Conservation (phyloP, 2,329 filamentous ascomycete species). For the Talaromyces sp. region DNA sequence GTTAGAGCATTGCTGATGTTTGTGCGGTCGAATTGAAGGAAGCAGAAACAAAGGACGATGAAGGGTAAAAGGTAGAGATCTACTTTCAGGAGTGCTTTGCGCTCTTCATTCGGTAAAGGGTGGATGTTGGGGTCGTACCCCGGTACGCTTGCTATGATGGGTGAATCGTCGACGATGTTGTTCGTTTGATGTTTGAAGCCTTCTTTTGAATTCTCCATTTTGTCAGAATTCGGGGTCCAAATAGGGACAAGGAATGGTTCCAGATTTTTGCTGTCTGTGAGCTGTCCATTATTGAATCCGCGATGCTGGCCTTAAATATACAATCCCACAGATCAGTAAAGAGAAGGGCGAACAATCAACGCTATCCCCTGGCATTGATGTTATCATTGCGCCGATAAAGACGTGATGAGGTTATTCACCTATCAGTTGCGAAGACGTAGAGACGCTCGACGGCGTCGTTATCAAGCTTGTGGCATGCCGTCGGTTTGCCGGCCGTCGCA, state of each 20-base stretch:
- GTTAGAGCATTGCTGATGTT: conserved; percentile 26
- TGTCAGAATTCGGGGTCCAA: background rate
- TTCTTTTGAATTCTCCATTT: background rate
- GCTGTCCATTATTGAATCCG: background rate
- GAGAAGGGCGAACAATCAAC: no score
- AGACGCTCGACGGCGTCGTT: conserved; percentile 1
- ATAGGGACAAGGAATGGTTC: background rate
- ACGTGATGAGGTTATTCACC: conserved; percentile 14
- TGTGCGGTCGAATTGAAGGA: conserved; percentile 25
- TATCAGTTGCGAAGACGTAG: conserved; percentile 4
- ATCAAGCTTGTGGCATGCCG: conserved; percentile 20
- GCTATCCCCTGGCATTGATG: conserved; percentile 7
- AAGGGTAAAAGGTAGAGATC: conserved; percentile 20
- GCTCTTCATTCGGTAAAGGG: background rate
- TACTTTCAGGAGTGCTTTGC: conserved; percentile 4
- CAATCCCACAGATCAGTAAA: background rate
- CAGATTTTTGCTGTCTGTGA: background rate
- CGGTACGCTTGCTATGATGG: background rate
- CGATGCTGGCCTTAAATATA: background rate
- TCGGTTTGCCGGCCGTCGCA: conserved; percentile 15
- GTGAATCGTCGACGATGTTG: background rate
- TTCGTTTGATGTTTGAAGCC: background rate
- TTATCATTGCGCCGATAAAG: conserved; percentile 19
- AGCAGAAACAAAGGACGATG: conserved; percentile 22
- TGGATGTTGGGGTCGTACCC: conserved; percentile 11